Percentiles rank a stretch among this genome's conserved stretches.
phyloP scores from a whole-genome alignment of 2,329 filamentous ascomycete genomes.

The Claviceps spartinae region DNA sequence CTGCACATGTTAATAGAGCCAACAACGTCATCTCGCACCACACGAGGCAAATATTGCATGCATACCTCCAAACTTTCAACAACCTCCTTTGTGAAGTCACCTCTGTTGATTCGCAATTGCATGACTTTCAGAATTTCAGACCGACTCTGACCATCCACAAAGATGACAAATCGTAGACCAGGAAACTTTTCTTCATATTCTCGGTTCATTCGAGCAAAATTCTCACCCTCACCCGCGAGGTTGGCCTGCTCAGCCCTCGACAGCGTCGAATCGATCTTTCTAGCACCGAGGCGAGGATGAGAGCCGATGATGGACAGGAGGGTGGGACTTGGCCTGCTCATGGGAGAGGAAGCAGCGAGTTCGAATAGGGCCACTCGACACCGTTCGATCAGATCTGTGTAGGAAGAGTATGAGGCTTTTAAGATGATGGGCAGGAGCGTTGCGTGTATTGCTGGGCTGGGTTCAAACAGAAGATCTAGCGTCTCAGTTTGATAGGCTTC shows the following conservation, averaged over 20 bases:
- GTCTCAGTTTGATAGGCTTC: constrained; percentile 39
- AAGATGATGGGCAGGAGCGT: constrained; percentile 57
- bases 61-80: constrained; percentile 58
- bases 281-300: constrained; percentile 72
- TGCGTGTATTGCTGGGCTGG: constrained; percentile 58
- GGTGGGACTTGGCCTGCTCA: constrained; percentile 31
- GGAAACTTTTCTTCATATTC: constrained; percentile 75
- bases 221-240: constrained; percentile 46
- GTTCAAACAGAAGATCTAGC: constrained; percentile 76
- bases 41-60: constrained; percentile 6
- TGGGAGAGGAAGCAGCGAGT: constrained; percentile 37
- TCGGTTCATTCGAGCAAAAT: constrained; percentile 53
- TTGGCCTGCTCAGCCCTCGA: constrained; percentile 73
- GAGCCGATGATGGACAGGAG: constrained; percentile 64
- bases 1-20: constrained; percentile 26
- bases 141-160: constrained; percentile 70
- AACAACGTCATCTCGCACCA: neutral
- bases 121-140: constrained; percentile 72
- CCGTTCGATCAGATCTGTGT: constrained; percentile 53
- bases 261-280: constrained; percentile 68
- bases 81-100: constrained; percentile 54
- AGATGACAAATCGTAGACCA: constrained; percentile 77
- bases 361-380: constrained; percentile 49
- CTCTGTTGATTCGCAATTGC: constrained; percentile 55
- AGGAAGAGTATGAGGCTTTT: constrained; percentile 44